Percentiles rank a stretch among this genome's conserved stretches.
phyloP scores from a whole-genome alignment of 2,329 filamentous ascomycete genomes.

The Aspergillus pseudotamarii region DNA sequence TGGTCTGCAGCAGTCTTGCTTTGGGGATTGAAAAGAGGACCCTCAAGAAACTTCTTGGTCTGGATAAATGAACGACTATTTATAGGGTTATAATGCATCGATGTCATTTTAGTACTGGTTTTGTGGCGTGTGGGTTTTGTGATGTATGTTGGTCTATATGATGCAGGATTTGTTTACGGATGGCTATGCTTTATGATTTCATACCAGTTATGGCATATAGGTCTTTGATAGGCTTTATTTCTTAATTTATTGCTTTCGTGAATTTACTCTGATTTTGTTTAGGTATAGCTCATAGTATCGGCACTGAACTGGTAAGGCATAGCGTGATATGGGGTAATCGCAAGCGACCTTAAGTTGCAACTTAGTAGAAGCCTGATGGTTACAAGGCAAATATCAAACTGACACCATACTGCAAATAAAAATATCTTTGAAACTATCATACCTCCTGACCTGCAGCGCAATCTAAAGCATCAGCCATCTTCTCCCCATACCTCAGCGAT shows the following conservation, averaged over 20 bases:
- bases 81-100: neutral
- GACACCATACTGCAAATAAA: neutral
- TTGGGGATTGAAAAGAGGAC: constrained; percentile 56
- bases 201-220: too few species aligned
- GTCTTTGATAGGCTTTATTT: neutral
- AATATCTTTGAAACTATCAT: neutral
- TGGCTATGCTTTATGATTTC: neutral
- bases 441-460: neutral
- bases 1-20: constrained; percentile 78
- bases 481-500: constrained; percentile 73
- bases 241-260: neutral
- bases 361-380: neutral
- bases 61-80: constrained; percentile 7
- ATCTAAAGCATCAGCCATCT: constrained; percentile 13
- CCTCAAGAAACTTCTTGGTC: constrained; percentile 22
- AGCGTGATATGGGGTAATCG: neutral
- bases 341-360: neutral
- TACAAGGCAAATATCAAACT: neutral
- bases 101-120: neutral
- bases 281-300: neutral
- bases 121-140: neutral
- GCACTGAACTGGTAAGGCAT: neutral
- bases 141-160: neutral
- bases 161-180: neutral
- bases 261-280: neutral